Evolutionary conservation across 805 yeast genomes (phyloP), one percentile per base, ranked within the genome.

Genomic region (Diddensiella transvaalensis): DNA sequence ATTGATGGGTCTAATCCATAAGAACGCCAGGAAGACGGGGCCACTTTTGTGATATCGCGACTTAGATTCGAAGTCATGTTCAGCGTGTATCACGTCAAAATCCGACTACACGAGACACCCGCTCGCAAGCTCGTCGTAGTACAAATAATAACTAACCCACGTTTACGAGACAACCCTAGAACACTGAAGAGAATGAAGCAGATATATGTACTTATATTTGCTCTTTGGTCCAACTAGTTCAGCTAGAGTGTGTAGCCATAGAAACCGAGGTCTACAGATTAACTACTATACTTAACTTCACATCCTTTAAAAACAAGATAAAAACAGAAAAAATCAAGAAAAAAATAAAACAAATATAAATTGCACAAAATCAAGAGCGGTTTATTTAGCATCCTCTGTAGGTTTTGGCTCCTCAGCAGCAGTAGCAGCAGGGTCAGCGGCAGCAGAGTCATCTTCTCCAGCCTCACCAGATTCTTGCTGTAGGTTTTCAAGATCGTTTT

Each of bases 401-500:
- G 47, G 32, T 21, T 13, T 39, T 26, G 32, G 13, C 32, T 46
- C 36, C 19, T 46, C 44, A 30, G 18, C 35, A 42, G 46, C 48
- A 40, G 47, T 52, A 41, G 47, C 46, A 19, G 43, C 40, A 10
- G 42, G 51, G n/a, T 40, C 53, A 35, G 53, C 60, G 38, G 49
- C 48, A 29, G 46, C 49, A 26, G 48, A 44, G n/a, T 44, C 58
- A 15, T 39, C 44, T 13, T 46, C 53, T 13, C 47, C 47, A 19
- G 40, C 50, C n/a, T 47, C 50, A 23, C 41, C 54, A 4, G 46
- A 52, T 22, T 48, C 48, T 15, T 41, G 42, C 42, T 54, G 58
- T 38, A 55, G 37, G 45, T 52, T 53, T 48, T 57, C 60, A 40
- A 57, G 51, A 74, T 87, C 96, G 77, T 95, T 85, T 71, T 57